Evolutionary conservation across 1,284 basidiomycete species (phyloP).

Genomic region (Ganoderma sp.): DNA sequence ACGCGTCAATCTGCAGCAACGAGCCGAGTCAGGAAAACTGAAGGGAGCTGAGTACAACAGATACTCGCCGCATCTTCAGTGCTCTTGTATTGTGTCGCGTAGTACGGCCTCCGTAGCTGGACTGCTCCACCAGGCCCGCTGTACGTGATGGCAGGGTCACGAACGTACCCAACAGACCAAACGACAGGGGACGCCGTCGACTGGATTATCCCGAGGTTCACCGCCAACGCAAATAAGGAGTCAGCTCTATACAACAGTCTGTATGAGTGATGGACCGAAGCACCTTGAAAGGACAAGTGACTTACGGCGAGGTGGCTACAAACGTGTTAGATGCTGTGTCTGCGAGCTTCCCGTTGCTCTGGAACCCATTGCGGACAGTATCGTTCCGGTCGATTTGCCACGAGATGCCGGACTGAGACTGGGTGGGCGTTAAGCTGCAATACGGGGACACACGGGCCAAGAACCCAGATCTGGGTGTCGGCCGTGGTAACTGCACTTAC

Average conservation of each 20-base stretch:
- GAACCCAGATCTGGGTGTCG: background rate
- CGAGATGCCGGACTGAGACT: constrained; percentile 24
- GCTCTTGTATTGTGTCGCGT: constrained; percentile 30
- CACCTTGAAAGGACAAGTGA: background rate
- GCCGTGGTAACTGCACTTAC: constrained; percentile 12
- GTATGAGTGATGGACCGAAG: background rate
- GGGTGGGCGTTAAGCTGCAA: background rate
- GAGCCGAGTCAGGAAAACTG: background rate
- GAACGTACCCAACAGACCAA: constrained; percentile 36
- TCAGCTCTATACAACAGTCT: constrained; percentile 21
- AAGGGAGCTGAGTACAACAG: background rate
- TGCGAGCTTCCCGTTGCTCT: constrained; percentile 20
- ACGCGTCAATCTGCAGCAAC: constrained; percentile 34
- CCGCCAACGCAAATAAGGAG: constrained; percentile 32
- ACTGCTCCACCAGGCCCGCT: constrained; percentile 30
- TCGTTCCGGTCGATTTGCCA: constrained; percentile 28
- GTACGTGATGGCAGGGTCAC: constrained; percentile 35
- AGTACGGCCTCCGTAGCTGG: constrained; percentile 38
- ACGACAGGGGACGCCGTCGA: constrained; percentile 31
- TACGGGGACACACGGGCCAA: background rate
- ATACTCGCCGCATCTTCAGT: constrained; percentile 28
- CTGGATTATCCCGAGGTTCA: constrained; percentile 34
- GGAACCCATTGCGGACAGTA: constrained; percentile 26
- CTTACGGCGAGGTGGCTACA: constrained; percentile 27
- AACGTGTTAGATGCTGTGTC: constrained; percentile 22